Evolutionary conservation across 768 basidiomycete genomes (phyloP).

Genomic region (Hydnomerulius pinastri): DNA sequence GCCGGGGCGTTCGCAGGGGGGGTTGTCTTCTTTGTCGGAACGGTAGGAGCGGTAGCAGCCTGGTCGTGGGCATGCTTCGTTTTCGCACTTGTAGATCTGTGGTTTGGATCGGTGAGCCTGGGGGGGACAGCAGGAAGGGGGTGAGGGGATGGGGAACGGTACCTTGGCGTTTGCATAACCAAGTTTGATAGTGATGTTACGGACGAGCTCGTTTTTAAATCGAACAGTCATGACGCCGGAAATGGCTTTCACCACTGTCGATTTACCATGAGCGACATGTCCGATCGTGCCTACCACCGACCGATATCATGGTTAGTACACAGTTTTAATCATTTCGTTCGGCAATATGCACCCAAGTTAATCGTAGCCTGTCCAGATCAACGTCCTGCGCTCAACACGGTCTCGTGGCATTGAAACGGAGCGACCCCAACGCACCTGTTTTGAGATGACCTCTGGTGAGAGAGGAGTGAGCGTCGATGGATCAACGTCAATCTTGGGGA

Average conservation of each 20-base stretch:
- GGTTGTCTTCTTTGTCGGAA: constrained; percentile 91
- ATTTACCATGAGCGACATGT: constrained; percentile 98
- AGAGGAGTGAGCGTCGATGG: constrained; percentile 80
- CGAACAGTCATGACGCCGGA: constrained; percentile 98
- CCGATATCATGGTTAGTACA: constrained; percentile 7
- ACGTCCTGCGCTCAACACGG: constrained; percentile 9
- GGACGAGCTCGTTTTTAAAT: constrained; percentile 98
- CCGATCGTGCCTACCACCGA: constrained; percentile 84
- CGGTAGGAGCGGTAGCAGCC: constrained; percentile 93
- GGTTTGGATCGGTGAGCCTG: not conserved
- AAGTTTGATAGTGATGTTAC: constrained; percentile 99
- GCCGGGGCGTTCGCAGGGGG: constrained; percentile 90
- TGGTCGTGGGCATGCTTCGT: constrained; percentile 88
- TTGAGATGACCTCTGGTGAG: constrained; percentile 87
- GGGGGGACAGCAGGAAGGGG: constrained; percentile 2
- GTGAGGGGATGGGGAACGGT: constrained; percentile 26
- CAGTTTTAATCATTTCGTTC: not conserved
- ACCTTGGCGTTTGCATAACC: constrained; percentile 99
- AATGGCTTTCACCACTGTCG: constrained; percentile 97
- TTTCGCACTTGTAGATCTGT: constrained; percentile 98
- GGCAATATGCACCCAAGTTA: constrained; percentile 65
- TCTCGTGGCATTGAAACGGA: not conserved
- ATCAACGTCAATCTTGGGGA: constrained; percentile 78
- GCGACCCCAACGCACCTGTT: constrained; percentile 64
- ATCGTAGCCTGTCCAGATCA: constrained; percentile 77